These are phyloP conservation scores for Trichopus zeylanicus DNA, from an alignment of 116 monocot species.

Conservation along the genomic window DNA sequence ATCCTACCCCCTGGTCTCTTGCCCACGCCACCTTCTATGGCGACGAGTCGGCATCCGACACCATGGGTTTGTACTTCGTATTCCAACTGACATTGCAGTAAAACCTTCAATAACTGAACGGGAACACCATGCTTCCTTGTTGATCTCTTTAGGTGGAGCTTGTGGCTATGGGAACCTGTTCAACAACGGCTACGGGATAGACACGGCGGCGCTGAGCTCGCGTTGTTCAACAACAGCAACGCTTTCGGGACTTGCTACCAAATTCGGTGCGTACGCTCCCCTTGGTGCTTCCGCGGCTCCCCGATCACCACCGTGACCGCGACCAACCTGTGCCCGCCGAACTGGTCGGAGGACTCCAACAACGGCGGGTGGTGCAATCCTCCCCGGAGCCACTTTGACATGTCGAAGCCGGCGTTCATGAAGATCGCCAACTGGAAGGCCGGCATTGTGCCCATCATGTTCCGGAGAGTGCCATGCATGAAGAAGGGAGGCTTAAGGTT, in stretches of 20 bases:
- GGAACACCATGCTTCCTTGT: no score
- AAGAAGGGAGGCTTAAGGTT: slow-evolving; percentile 40
- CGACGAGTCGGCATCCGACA: slow-evolving; percentile 19
- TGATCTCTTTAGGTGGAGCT: slow-evolving; percentile 47
- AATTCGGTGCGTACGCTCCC: slow-evolving; percentile 29
- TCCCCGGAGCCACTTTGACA: slow-evolving; percentile 42
- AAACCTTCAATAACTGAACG: no score
- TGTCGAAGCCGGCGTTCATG: slow-evolving; percentile 50
- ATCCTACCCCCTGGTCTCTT: slow-evolving; percentile 12
- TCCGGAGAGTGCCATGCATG: slow-evolving; percentile 47
- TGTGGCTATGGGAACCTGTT: slow-evolving; percentile 46
- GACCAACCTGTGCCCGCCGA: slow-evolving; percentile 57
- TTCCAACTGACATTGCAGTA: no score
- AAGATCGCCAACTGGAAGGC: slow-evolving; percentile 35
- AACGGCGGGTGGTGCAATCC: slow-evolving; percentile 63
- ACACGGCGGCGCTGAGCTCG: slow-evolving; percentile 44
- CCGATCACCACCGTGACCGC: slow-evolving; percentile 36
- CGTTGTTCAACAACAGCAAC: slow-evolving; percentile 28
- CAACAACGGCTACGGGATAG: slow-evolving; percentile 22
- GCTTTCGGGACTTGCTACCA: slow-evolving; percentile 44
- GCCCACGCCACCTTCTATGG: slow-evolving; percentile 37
- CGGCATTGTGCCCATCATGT: slow-evolving; percentile 51
- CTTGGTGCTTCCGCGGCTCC: slow-evolving; percentile 22
- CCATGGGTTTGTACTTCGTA: slow-evolving; percentile 22
- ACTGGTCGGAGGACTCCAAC: slow-evolving; percentile 43